A percentile compares a stretch with the other conserved stretches of the same genome.
These are phyloP conservation scores for Ilex asprella DNA, from an alignment of 257 asterid genomes.

Conservation along the genomic window DNA sequence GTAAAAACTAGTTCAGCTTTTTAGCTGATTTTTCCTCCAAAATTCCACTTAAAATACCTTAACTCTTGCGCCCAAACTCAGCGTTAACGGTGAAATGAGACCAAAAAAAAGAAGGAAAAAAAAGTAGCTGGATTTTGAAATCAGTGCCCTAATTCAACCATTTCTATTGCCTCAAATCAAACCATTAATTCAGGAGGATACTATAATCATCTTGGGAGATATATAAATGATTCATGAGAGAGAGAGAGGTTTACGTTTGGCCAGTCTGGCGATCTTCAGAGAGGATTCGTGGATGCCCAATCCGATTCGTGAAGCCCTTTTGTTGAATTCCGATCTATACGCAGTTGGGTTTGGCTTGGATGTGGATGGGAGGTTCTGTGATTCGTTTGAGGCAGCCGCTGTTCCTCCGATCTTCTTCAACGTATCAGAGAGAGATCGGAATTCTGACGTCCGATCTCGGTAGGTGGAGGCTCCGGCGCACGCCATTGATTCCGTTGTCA, in stretches of 20 bases:
- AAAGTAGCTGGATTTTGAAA: too few relatives aligned
- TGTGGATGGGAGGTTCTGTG: background rate
- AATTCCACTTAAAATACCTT: too few relatives aligned
- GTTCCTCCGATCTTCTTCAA: slow-evolving; percentile 34
- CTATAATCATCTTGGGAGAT: too few relatives aligned
- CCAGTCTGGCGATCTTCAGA: slow-evolving; percentile 67
- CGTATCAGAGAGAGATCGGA: slow-evolving; percentile 42
- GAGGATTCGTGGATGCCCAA: slow-evolving; percentile 68
- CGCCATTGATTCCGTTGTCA: slow-evolving; percentile 22
- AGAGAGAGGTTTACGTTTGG: slow-evolving; percentile 36
- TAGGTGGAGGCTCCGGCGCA: slow-evolving; percentile 30
- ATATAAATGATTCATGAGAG: too few relatives aligned
- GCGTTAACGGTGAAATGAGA: too few relatives aligned
- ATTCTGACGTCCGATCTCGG: slow-evolving; percentile 69
- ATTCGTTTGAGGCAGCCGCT: background rate
- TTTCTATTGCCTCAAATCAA: too few relatives aligned
- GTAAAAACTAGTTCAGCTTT: too few relatives aligned
- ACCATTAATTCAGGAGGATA: background rate
- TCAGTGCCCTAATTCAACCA: too few relatives aligned
- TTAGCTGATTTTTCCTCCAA: too few relatives aligned
- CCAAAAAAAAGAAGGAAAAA: too few relatives aligned
- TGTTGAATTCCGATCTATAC: slow-evolving; percentile 70
- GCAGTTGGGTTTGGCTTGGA: slow-evolving; percentile 17
- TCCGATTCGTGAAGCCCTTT: slow-evolving; percentile 61
- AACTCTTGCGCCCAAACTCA: too few relatives aligned